Base-by-base conservation (phyloP, 1,284 basidiomycete species). In the Porodaedalea pini region DNA sequence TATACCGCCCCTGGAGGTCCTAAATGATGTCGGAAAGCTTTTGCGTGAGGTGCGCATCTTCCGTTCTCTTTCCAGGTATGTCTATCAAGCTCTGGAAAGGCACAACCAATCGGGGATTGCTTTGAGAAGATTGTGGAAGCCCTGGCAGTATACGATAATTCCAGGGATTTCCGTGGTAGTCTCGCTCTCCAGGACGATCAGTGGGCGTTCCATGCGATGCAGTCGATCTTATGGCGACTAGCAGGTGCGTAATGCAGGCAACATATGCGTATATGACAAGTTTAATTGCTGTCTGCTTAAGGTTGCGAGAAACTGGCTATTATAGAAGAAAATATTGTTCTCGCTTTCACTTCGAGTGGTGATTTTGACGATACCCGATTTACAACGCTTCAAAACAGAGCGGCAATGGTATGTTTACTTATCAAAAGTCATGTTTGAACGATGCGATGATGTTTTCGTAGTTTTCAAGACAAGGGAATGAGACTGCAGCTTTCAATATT, bases 1-100 rank as follows among this genome's bases (percentile, higher is more conserved):
- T 62, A 73, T 90, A 41, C 84, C 90, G 64, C 87, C 90, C 8
- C 72, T 83, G 3, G 89, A 92, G 68, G 77, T 91, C 31, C 74
- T 92, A 31, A 85, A 78, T 65, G 90, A 92, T 62, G 79, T 84
- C 15, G 77, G 77, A 64, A 88, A 88, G 66, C 73, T 88, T 4
- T 68, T 87, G 59, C 76, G 81, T 50, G 75, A 81, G 66, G 82
- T 84, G 65, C 3, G 70, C 65, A 19, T 25, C 2, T 13, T 21
- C n/a, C 15, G 45, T 8, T 15, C 25, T 13, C 15, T 5, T 25
- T n/a, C 25, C 8, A 15, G 7, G 13, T 31, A 13, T 47, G 27
- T 17, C 10, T 27, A 25, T 25, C 31, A 5, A 44, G 11, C 23
- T 25, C 17, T 40, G 5, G 17, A 32, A 59, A 92, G 88, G 83